Evolutionary conservation across 1,284 basidiomycete species (phyloP), one percentile per base, ranked within the genome.

Genomic region (Pterula multifida): DNA sequence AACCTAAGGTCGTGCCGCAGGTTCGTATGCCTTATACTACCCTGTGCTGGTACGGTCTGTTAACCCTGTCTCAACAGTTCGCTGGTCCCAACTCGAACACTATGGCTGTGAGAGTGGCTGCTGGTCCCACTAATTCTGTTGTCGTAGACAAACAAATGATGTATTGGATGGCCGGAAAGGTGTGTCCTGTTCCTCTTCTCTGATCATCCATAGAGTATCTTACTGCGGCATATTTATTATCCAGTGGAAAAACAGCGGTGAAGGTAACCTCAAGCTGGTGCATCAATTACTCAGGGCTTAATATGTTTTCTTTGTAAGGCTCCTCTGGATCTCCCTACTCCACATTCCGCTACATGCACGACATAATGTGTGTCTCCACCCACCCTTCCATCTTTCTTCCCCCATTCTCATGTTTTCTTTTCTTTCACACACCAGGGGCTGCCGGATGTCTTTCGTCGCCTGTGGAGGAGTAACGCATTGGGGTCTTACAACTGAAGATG

Each of bases 381-480:
- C n/a, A n/a, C n/a, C n/a, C n/a, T n/a, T n/a, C n/a, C n/a, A 47
- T 47, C 19, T 47, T 24, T 50, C 32, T 48, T 28, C 22, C 28
- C 22, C 32, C 26, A 47, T 45, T 45, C 23, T 3, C 45, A 36
- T 36, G 50, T 36, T 24, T 48, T 54, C 22, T 50, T 45, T 45
- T 46, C 51, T n/a, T 49, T 46, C 24, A n/a, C 26, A 4, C 51
- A 49, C 47, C 52, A 85, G 81, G 78, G 80, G 76, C 3, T 90
- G 85, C 65, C 87, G 86, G 58, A 76, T 87, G 17, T 65, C 68
- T 28, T 70, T 75, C 13, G 81, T 79, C 0, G 71, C 78, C 11
- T 83, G 82, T 44, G 94, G 94, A 21, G 91, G 91, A 15, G 89
- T 92, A n/a, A 93, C 91, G 0, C 86, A 94, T 59, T 94, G 90